Evolutionary conservation across 169 alveolate genomes (phyloP).

Genomic region (Cyclospora cayetanensis): DNA sequence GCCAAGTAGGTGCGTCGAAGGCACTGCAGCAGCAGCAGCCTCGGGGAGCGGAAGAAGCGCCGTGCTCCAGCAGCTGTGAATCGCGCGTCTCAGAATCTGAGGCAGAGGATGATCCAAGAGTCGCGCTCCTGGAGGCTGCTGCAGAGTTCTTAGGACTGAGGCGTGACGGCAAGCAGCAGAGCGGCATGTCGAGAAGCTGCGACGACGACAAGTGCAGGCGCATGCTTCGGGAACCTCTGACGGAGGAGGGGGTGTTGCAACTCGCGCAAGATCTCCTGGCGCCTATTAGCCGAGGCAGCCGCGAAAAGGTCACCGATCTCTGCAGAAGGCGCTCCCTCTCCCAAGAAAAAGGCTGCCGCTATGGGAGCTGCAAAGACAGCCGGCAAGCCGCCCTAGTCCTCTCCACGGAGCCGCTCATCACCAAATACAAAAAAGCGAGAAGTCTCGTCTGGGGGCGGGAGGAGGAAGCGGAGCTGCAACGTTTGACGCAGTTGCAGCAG

Average conservation of each 20-base stretch:
- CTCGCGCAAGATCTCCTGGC: neutral
- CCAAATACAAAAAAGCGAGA: neutral
- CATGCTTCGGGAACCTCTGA: neutral
- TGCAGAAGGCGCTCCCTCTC: too few relatives aligned
- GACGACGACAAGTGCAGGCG: neutral
- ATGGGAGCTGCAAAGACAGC: neutral
- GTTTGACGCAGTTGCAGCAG: neutral
- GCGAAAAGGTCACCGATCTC: too few relatives aligned
- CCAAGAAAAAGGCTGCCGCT: neutral
- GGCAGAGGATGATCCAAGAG: neutral
- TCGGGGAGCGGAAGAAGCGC: neutral
- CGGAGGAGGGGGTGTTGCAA: neutral
- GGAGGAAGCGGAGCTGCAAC: slow-evolving; percentile 19
- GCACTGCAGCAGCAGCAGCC: neutral
- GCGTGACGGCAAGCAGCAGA: neutral
- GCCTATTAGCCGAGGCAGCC: too few relatives aligned
- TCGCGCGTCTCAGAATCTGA: neutral
- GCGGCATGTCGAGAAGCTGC: neutral
- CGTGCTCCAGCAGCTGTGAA: neutral
- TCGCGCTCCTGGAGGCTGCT: neutral
- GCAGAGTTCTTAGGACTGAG: neutral
- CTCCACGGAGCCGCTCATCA: neutral
- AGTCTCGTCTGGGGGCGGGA: neutral
- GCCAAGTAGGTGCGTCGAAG: neutral
- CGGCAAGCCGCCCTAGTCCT: neutral